These are phyloP conservation scores for Bassia scoparia DNA, from an alignment of 148 eudicot genomes.

Conservation along the genomic window DNA sequence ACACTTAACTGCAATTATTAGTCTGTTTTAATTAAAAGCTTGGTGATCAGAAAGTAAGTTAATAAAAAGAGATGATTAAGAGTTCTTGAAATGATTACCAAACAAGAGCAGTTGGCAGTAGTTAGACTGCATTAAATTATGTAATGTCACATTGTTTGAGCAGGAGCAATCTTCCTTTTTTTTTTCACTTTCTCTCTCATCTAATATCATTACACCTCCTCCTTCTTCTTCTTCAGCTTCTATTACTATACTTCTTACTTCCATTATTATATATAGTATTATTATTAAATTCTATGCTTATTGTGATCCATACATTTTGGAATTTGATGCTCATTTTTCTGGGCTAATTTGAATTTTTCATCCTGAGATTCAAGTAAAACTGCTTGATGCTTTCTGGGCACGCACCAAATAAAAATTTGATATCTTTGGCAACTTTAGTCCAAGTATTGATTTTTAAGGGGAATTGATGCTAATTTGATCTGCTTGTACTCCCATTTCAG, in stretches of 20 bases:
- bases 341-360: conserved; percentile 22
- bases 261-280: not conserved
- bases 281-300: conserved; percentile 6
- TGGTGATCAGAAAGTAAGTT: too few relatives aligned
- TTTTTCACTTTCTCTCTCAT: not conserved
- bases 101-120: conserved; percentile 56
- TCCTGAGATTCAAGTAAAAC: conserved; percentile 21
- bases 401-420: conserved; percentile 28
- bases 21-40: too few relatives aligned
- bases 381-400: conserved; percentile 36
- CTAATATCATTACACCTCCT: conserved; percentile 21
- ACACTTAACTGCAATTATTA: too few relatives aligned
- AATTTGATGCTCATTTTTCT: conserved; percentile 37
- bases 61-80: conserved; percentile 24
- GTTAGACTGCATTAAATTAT: conserved; percentile 47
- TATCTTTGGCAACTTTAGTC: conserved; percentile 19
- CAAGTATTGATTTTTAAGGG: conserved; percentile 13
- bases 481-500: conserved; percentile 37
- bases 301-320: conserved; percentile 33
- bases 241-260: not conserved
- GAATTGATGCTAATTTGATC: conserved; percentile 42
- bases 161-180: conserved; percentile 29
- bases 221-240: conserved; percentile 8
- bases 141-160: conserved; percentile 46
- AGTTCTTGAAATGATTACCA: conserved; percentile 43